phyloP scores from a whole-genome alignment of 176 grass and related monocot genomes.

The Oryza brachyantha region DNA sequence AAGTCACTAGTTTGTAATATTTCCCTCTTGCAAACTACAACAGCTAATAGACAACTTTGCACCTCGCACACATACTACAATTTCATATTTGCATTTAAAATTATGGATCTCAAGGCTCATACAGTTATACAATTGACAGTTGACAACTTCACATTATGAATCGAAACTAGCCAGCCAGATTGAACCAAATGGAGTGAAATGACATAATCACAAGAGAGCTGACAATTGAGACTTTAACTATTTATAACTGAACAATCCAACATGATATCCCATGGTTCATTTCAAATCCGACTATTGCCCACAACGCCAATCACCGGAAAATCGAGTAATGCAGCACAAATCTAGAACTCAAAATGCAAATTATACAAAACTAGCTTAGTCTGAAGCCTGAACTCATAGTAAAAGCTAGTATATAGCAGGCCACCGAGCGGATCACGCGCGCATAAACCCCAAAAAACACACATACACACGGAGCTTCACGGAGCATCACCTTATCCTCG shows the following conservation, averaged over 20 bases:
- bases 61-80: not conserved
- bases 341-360: not conserved
- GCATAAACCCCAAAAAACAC: not conserved
- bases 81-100: not conserved
- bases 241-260: not conserved
- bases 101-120: not conserved
- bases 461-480: too few species aligned
- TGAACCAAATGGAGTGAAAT: not conserved
- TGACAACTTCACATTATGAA: not conserved
- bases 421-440: not conserved
- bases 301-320: not conserved
- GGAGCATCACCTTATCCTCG: slow-evolving; percentile 38
- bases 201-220: not conserved
- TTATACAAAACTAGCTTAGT: not conserved
- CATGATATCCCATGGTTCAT: not conserved
- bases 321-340: not conserved
- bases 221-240: not conserved
- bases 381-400: not conserved
- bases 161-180: not conserved
- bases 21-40: not conserved
- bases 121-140: not conserved
- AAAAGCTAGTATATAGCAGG: slow-evolving; percentile 1
- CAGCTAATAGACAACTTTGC: not conserved
- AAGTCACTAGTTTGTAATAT: not conserved
- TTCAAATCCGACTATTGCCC: not conserved